These are phyloP conservation scores for Nakazawaea peltata DNA, from an alignment of 805 yeast species.

Conservation along the genomic window DNA sequence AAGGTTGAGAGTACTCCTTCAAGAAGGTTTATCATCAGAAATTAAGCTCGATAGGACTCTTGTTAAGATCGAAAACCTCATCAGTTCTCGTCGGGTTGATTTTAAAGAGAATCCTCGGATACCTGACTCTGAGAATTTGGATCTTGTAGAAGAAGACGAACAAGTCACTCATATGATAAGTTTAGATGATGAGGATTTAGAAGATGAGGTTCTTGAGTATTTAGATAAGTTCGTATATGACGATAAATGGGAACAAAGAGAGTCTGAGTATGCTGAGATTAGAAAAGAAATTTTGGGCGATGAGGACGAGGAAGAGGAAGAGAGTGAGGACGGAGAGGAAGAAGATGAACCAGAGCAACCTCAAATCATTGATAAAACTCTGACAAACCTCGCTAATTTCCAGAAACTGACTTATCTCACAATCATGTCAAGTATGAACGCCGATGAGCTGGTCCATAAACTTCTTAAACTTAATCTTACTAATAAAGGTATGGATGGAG, in stretches of 20 bases:
- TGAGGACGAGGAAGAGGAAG: constrained; percentile 16
- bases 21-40: constrained; percentile 37
- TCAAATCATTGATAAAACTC: constrained; percentile 60
- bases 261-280: constrained; percentile 36
- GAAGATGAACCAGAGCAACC: constrained; percentile 14
- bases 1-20: constrained; percentile 50
- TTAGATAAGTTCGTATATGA: constrained; percentile 40
- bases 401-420: constrained; percentile 77
- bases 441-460: constrained; percentile 91
- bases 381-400: constrained; percentile 49
- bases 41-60: constrained; percentile 36
- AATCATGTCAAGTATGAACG: constrained; percentile 81
- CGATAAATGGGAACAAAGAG: constrained; percentile 39
- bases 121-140: constrained; percentile 32
- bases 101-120: constrained; percentile 27
- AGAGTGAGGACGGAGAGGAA: constrained; percentile 13
- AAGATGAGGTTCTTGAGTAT: constrained; percentile 27
- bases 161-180: constrained; percentile 46
- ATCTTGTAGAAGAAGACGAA: constrained; percentile 59
- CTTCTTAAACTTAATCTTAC: constrained; percentile 42
- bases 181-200: constrained; percentile 39
- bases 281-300: constrained; percentile 39
- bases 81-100: constrained; percentile 36
- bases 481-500: constrained; percentile 32
- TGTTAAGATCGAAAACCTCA: constrained; percentile 39